A percentile compares a stretch with the other conserved stretches of the same genome.
phyloP scores from a whole-genome alignment of 1,284 basidiomycete genomes.

The Ustilago cynodontis region DNA sequence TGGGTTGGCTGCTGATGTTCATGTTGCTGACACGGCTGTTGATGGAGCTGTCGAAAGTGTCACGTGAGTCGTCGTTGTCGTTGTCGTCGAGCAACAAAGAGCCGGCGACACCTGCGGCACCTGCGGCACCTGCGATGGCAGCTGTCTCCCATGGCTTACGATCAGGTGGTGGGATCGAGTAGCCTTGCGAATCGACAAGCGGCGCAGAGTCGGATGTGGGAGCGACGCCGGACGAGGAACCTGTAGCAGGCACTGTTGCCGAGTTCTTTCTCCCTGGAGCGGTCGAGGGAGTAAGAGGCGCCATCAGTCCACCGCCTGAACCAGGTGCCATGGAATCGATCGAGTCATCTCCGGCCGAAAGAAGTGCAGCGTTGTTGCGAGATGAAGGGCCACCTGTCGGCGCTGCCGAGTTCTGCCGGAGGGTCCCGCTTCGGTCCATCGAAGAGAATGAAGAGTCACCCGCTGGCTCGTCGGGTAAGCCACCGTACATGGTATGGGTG shows the following conservation, averaged over 20 bases:
- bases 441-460: constrained; percentile 44
- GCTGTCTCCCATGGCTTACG: constrained; percentile 71
- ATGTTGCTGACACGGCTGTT: constrained; percentile 52
- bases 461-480: constrained; percentile 39
- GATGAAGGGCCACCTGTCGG: constrained; percentile 19
- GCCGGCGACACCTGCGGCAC: constrained; percentile 5
- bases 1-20: constrained; percentile 71
- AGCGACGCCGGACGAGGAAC: constrained; percentile 3
- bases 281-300: constrained; percentile 51
- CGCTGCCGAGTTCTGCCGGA: constrained; percentile 36
- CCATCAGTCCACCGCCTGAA: constrained; percentile 52
- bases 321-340: constrained; percentile 44
- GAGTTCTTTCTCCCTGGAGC: constrained; percentile 27
- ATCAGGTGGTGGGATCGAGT: constrained; percentile 73
- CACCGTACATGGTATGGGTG: constrained; percentile 53
- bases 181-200: constrained; percentile 73
- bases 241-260: constrained; percentile 5
- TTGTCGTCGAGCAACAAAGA: constrained; percentile 66
- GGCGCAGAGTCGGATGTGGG: constrained; percentile 29
- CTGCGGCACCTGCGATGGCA: constrained; percentile 9
- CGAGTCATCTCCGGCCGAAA: constrained; percentile 37
- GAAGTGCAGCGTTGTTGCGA: constrained; percentile 17
- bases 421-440: constrained; percentile 30
- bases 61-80: constrained; percentile 43
- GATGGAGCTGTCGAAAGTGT: constrained; percentile 38